A percentile compares a stretch with the other conserved stretches of the same genome.
Evolutionary conservation across 805 yeast species (phyloP).

Genomic region (Candida argentea): DNA sequence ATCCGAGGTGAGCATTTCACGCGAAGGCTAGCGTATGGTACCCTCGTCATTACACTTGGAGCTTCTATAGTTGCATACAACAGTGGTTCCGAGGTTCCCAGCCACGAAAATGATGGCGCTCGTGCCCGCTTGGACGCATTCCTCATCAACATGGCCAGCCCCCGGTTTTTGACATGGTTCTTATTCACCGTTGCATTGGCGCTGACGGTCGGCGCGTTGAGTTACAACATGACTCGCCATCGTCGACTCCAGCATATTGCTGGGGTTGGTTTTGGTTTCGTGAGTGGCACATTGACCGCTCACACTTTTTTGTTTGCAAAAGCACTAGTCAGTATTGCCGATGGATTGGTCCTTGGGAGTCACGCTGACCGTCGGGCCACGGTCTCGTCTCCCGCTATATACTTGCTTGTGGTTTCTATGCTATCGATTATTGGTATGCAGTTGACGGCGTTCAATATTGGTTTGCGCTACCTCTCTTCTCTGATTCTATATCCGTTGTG

Average conservation of each 20-base stretch:
- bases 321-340: constrained; percentile 60
- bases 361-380: too few relatives aligned
- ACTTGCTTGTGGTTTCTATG: constrained; percentile 41
- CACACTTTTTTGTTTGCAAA: constrained; percentile 83
- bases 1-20: constrained; percentile 65
- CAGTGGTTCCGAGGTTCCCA: constrained; percentile 24
- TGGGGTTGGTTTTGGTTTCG: constrained; percentile 57
- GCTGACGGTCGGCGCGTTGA: constrained; percentile 10
- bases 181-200: constrained; percentile 20
- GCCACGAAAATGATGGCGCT: not conserved
- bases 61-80: constrained; percentile 70
- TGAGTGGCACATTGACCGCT: constrained; percentile 73
- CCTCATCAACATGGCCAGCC: constrained; percentile 26
- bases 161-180: constrained; percentile 52
- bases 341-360: constrained; percentile 30
- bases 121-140: constrained; percentile 30
- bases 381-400: constrained; percentile 20
- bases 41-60: constrained; percentile 58
- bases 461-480: constrained; percentile 60
- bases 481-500: constrained; percentile 76
- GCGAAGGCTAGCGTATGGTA: constrained; percentile 46
- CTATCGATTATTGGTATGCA: constrained; percentile 60
- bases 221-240: constrained; percentile 4
- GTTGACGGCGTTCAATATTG: constrained; percentile 62
- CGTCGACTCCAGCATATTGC: constrained; percentile 24